A percentile compares a stretch with the other conserved stretches of the same genome.
These are phyloP conservation scores for Yarrowia keelungensis DNA, from an alignment of 805 yeast genomes.

Conservation along the genomic window DNA sequence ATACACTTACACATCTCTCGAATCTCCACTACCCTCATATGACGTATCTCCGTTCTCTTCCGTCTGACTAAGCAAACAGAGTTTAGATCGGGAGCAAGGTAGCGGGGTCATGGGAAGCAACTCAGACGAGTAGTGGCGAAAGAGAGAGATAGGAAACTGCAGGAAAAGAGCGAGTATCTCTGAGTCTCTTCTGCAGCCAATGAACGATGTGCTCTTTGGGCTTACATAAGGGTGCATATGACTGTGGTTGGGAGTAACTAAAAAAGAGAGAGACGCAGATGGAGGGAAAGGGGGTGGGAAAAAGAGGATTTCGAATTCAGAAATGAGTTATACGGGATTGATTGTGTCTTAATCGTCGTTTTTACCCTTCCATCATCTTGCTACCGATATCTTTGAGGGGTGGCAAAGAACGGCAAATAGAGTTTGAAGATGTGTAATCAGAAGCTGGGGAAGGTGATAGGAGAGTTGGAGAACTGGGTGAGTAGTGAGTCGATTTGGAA, in stretches of 20 bases:
- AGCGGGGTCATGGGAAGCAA: background rate
- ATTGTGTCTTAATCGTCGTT: background rate
- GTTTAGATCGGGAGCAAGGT: slow-evolving; percentile 1
- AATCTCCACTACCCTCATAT: background rate
- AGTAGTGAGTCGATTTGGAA: background rate
- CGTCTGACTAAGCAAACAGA: slow-evolving; percentile 2
- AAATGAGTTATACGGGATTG: background rate
- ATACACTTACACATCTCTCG: background rate
- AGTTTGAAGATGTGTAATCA: slow-evolving; percentile 5
- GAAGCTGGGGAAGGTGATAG: slow-evolving; percentile 7
- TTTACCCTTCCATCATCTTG: background rate
- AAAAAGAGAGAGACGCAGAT: no score
- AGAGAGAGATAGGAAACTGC: no score
- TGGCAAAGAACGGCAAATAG: background rate
- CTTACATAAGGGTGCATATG: slow-evolving; percentile 13
- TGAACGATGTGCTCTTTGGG: slow-evolving; percentile 4
- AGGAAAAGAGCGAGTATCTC: no score
- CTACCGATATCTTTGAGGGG: background rate
- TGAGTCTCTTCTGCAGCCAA: background rate
- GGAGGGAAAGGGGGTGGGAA: background rate
- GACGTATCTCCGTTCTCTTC: background rate
- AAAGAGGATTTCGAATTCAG: background rate
- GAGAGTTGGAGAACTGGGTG: background rate
- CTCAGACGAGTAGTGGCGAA: background rate
- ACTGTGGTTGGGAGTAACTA: slow-evolving; percentile 10